Base-by-base conservation (phyloP, 106 monocot species). In the Phalaenopsis aphrodite region DNA sequence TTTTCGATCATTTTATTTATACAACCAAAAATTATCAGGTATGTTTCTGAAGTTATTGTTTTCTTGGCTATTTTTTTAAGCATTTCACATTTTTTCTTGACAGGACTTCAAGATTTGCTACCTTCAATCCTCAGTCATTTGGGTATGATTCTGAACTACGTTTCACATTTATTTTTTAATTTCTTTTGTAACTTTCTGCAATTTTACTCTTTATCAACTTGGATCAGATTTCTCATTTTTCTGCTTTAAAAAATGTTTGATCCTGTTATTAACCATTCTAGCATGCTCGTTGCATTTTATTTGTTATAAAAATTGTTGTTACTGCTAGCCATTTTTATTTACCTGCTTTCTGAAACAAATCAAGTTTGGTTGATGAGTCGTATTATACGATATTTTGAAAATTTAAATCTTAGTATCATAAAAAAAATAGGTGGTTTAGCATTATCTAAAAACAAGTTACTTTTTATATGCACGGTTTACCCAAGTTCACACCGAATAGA, bases 81-180 rank as follows among this genome's bases (percentile, higher is more conserved):
- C 5, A 19, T 81, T 56, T 78, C 30, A 2, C 61, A 7, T 71
- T 38, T 47, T 41, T 41, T 81, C 7, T 4, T 72, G 9, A 38
- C 91, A 93, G 93, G 83, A 55, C 90, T 93, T 77, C 87, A 91
- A 77, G 93, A 93, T 91, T 17, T 93, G 57, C 87, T 93, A 5
- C 90, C 93, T 69, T 80, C 89, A 56, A 91, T 93, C 76, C 82
- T 93, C 84, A 93, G 83, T 77, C 93, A 93, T 79, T 81, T 93
- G 23, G 93, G 90, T 93, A 88, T 36, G 74, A 81, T 21, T 61
- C 19, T 77, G 55, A 43, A 8, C 3, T 12, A 19, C 43, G 17
- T 6, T 43, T 43, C 45, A 2, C 45, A 2, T 14, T 69, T n/a
- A n/a, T n/a, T 8, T 4, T 43, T 74, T 74, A 5, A 74, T 18